Conservation (phyloP, 768 basidiomycete genomes). For the Tremella mesenterica region DNA sequence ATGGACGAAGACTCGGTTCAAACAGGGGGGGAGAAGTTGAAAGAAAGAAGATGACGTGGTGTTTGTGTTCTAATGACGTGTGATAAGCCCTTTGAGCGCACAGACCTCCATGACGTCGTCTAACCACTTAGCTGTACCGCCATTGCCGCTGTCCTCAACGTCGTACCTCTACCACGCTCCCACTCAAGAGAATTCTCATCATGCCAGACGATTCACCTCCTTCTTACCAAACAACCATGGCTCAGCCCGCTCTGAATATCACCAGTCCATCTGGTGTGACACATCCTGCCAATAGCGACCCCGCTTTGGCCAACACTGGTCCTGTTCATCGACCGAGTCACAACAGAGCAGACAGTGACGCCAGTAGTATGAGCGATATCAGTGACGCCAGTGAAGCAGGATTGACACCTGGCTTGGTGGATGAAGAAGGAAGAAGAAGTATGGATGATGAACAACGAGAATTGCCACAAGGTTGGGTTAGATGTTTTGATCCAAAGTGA, state of each 20-base stretch:
- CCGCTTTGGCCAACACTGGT: not conserved
- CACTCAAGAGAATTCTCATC: not conserved
- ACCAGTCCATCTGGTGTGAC: slow-evolving; percentile 6
- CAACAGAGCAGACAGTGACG: not conserved
- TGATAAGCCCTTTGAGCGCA: too few relatives aligned
- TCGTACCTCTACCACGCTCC: too few relatives aligned
- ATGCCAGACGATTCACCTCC: slow-evolving; percentile 9
- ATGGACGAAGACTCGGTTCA: too few relatives aligned
- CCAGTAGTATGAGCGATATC: not conserved
- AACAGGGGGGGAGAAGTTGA: too few relatives aligned
- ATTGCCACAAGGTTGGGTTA: slow-evolving; percentile 41
- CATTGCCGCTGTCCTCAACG: too few relatives aligned
- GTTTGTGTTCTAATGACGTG: too few relatives aligned
- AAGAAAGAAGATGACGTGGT: too few relatives aligned
- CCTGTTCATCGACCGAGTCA: not conserved
- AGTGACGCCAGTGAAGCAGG: not conserved
- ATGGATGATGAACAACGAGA: slow-evolving; percentile 42
- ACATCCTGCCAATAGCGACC: not conserved
- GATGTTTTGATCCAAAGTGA: slow-evolving; percentile 41
- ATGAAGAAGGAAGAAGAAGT: slow-evolving; percentile 27
- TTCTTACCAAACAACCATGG: slow-evolving; percentile 9
- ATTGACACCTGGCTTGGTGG: not conserved
- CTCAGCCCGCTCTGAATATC: slow-evolving; percentile 4
- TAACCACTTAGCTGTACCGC: too few relatives aligned
- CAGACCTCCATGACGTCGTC: too few relatives aligned